Conservation (phyloP, 2,329 filamentous ascomycete genomes). For the Paracoccidioides lutzii region DNA sequence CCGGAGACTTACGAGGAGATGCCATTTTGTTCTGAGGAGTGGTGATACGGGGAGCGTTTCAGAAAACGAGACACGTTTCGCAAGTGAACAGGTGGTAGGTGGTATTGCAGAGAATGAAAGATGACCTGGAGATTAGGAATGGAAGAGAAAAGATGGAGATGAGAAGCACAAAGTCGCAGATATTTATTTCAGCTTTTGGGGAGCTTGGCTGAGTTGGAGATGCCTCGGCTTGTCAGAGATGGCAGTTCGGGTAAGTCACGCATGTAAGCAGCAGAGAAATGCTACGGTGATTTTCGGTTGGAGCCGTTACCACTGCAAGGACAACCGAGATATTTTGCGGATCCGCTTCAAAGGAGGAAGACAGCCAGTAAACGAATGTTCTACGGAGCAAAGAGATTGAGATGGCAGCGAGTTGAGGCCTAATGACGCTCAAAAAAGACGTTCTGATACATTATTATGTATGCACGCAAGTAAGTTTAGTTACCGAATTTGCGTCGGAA, state of each 20-base stretch:
- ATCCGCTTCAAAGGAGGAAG: too few species aligned
- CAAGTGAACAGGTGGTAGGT: neutral
- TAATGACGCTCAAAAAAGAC: too few species aligned
- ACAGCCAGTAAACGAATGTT: too few species aligned
- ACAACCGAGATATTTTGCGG: too few species aligned
- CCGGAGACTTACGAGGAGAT: slow-evolving; percentile 56
- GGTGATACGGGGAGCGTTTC: neutral
- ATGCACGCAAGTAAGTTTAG: too few species aligned
- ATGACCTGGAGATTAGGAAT: neutral
- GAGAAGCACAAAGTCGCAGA: neutral
- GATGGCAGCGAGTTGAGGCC: too few species aligned
- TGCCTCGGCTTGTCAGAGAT: neutral
- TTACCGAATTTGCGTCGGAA: too few species aligned
- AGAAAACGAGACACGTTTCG: neutral
- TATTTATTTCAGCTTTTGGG: neutral
- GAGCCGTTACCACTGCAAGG: too few species aligned
- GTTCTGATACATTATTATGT: too few species aligned
- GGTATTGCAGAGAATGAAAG: neutral
- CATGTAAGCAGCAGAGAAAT: too few species aligned
- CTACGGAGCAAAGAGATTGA: too few species aligned
- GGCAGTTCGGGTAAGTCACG: neutral
- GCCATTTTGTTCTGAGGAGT: slow-evolving; percentile 43
- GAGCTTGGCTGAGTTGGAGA: neutral
- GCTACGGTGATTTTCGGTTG: too few species aligned
- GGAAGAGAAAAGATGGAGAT: neutral